Conservation (phyloP, 2,329 filamentous ascomycete species). For the Pseudogymnoascus sp. region DNA sequence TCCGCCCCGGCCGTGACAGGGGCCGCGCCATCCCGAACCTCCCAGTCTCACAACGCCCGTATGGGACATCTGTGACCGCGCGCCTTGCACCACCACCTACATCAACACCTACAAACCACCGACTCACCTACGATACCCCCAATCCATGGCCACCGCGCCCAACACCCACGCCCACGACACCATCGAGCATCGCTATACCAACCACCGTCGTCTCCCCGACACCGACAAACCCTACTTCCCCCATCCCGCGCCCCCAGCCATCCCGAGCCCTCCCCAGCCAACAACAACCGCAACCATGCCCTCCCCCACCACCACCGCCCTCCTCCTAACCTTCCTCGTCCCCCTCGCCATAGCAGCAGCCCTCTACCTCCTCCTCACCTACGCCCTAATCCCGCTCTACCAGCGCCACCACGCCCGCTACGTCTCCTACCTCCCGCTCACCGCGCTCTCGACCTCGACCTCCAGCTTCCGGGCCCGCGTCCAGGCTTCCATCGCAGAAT, state of each 20-base stretch:
- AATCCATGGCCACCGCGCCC: background rate
- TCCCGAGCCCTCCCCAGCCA: conserved; percentile 26
- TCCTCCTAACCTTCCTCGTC: conserved; percentile 49
- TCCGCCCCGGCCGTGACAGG: background rate
- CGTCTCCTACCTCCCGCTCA: conserved; percentile 65
- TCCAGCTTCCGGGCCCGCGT: conserved; percentile 49
- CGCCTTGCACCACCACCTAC: background rate
- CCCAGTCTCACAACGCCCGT: background rate
- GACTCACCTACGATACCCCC: background rate
- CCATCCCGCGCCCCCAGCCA: conserved; percentile 14
- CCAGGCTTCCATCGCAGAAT: conserved; percentile 34
- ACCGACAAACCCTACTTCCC: background rate
- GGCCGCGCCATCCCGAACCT: background rate
- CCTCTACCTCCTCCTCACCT: conserved; percentile 60
- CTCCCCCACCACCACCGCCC: conserved; percentile 13
- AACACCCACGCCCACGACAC: background rate
- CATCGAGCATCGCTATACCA: background rate
- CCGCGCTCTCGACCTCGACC: conserved; percentile 44
- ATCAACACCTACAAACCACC: background rate
- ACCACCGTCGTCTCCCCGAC: background rate
- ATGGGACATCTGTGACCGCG: background rate
- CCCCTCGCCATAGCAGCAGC: conserved; percentile 64
- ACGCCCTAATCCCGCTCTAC: conserved; percentile 60
- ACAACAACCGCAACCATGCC: conserved; percentile 23
- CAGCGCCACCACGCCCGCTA: conserved; percentile 64